Evolutionary conservation across 73 alveolate genomes (phyloP).

Genomic region (Urostyla sp.): DNA sequence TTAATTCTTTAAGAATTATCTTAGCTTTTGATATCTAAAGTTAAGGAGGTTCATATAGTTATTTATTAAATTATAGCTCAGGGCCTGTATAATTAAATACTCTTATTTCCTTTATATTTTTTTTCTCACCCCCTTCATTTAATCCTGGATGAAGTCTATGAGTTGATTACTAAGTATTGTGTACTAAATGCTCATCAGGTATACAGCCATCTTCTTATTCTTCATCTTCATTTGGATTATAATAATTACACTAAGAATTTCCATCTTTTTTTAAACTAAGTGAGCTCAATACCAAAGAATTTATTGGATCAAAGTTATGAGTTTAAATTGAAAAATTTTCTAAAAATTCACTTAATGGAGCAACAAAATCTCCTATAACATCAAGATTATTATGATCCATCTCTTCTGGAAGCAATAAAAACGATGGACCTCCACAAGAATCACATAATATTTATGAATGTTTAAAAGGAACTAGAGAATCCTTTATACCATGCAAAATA

Average conservation of each 20-base stretch:
- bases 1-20: too few species aligned
- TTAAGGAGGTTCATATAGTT: too few species aligned
- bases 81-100: too few species aligned
- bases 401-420: slow-evolving; percentile 28
- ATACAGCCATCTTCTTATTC: slow-evolving; percentile 8
- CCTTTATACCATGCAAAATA: slow-evolving; percentile 61
- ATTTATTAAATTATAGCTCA: too few species aligned
- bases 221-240: background rate
- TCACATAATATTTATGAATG: slow-evolving; percentile 51
- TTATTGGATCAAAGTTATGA: background rate
- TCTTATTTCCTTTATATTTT: background rate
- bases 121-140: background rate
- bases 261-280: too few species aligned
- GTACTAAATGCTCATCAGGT: background rate
- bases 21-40: too few species aligned
- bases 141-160: slow-evolving; percentile 45
- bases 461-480: slow-evolving; percentile 27
- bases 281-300: too few species aligned
- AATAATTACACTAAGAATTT: background rate
- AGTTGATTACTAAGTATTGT: slow-evolving; percentile 15
- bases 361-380: slow-evolving; percentile 49
- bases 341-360: slow-evolving; percentile 48
- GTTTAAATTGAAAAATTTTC: slow-evolving; percentile 32
- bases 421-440: slow-evolving; percentile 56
- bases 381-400: slow-evolving; percentile 62